phyloP scores from a whole-genome alignment of 2,329 filamentous ascomycete genomes.

The Shiraia bambusicola region DNA sequence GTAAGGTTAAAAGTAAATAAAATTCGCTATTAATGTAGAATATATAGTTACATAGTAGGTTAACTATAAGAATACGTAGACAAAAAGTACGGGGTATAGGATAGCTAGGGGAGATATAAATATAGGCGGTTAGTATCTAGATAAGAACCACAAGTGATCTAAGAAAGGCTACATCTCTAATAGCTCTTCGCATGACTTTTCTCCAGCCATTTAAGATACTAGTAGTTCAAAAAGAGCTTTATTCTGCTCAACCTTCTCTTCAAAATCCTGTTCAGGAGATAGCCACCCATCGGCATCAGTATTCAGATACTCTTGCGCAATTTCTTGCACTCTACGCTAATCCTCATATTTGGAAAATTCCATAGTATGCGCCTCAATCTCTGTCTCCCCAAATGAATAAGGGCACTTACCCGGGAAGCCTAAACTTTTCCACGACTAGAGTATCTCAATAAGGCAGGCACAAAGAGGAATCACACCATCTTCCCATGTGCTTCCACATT shows the following conservation, averaged over 20 bases:
- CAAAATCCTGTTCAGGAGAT: constrained; percentile 33
- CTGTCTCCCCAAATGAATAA: constrained; percentile 29
- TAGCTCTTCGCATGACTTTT: too few species aligned
- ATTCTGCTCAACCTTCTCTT: background rate
- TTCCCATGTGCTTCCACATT: constrained; percentile 26
- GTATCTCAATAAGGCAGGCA: constrained; percentile 37
- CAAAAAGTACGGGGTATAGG: too few species aligned
- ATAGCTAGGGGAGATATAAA: too few species aligned
- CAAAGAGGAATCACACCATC: constrained; percentile 39
- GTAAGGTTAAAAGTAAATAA: too few species aligned
- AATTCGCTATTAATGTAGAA: too few species aligned
- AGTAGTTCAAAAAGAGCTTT: too few species aligned
- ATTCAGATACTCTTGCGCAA: constrained; percentile 31
- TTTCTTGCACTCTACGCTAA: constrained; percentile 27
- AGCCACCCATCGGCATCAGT: constrained; percentile 42
- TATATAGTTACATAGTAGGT: too few species aligned
- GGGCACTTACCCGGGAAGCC: constrained; percentile 28
- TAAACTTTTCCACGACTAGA: constrained; percentile 27
- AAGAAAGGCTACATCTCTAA: too few species aligned
- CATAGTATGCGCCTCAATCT: constrained; percentile 28
- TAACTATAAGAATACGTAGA: too few species aligned
- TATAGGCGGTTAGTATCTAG: too few species aligned
- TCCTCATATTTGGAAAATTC: constrained; percentile 36
- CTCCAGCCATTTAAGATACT: too few species aligned
- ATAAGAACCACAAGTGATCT: too few species aligned